A percentile compares a stretch with the other conserved stretches of the same genome.
Evolutionary conservation across 2,329 filamentous ascomycete species (phyloP).

Genomic region (Stachybotrys elegans): DNA sequence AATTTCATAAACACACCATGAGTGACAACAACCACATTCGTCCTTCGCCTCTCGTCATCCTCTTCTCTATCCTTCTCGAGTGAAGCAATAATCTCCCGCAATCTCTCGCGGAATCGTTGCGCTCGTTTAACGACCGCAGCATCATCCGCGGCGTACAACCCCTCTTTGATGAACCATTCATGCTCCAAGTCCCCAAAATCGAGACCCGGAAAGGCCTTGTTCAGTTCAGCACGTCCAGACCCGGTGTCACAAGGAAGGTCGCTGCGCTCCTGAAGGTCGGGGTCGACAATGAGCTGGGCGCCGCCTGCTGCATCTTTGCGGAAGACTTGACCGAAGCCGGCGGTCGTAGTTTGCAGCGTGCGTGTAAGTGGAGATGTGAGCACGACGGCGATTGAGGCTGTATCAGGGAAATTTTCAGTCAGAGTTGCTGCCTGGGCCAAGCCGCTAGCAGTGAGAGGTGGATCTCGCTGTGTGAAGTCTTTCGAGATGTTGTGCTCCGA

Average conservation of each 20-base stretch:
- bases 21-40: conserved; percentile 21
- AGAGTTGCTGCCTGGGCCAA: conserved; percentile 6
- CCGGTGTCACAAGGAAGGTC: conserved; percentile 20
- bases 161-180: conserved; percentile 16
- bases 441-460: conserved; percentile 8
- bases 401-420: conserved; percentile 5
- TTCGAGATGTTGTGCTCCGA: conserved; percentile 13
- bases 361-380: conserved; percentile 11
- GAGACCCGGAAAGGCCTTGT: conserved; percentile 10
- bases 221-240: conserved; percentile 7
- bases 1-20: conserved; percentile 27
- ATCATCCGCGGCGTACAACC: conserved; percentile 14
- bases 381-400: conserved; percentile 7
- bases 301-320: background rate
- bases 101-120: conserved; percentile 8
- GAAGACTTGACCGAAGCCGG: conserved; percentile 8
- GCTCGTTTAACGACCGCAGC: conserved; percentile 12
- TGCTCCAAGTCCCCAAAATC: conserved; percentile 7
- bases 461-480: conserved; percentile 11
- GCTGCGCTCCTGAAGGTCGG: conserved; percentile 18
- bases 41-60: conserved; percentile 2
- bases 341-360: conserved; percentile 10
- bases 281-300: conserved; percentile 9
- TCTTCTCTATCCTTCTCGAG: conserved; percentile 1
- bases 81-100: conserved; percentile 5